Evolutionary conservation across 2,329 filamentous ascomycete species (phyloP).

Genomic region (Akanthomyces uredinophilus): DNA sequence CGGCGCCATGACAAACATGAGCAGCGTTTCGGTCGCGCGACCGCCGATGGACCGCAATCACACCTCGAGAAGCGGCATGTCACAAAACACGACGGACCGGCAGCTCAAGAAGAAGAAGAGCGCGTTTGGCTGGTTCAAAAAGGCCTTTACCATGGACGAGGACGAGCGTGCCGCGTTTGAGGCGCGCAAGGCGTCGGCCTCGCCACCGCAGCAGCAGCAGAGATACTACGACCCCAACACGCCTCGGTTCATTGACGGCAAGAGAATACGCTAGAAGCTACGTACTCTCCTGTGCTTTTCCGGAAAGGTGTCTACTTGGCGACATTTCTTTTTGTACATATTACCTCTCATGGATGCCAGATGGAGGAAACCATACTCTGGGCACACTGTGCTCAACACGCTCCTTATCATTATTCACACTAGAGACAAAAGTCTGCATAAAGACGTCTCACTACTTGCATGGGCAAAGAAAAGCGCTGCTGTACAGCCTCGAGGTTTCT

Average conservation of each 20-base stretch:
- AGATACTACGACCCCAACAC: conserved; percentile 47
- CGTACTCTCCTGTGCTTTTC: neutral
- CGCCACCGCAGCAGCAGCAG: conserved; percentile 26
- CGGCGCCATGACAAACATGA: conserved; percentile 53
- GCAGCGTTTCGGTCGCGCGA: conserved; percentile 46
- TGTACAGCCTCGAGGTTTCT: neutral
- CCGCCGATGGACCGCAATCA: conserved; percentile 31
- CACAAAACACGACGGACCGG: conserved; percentile 29
- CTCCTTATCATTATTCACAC: neutral
- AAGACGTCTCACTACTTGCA: neutral
- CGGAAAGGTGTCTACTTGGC: neutral
- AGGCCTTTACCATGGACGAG: conserved; percentile 61
- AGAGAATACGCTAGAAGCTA: conserved; percentile 34
- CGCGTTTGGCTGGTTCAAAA: conserved; percentile 64
- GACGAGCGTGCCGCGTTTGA: conserved; percentile 58
- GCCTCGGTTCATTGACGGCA: conserved; percentile 53
- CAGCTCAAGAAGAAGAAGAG: conserved; percentile 59
- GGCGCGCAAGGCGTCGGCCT: conserved; percentile 41
- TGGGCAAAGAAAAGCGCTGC: neutral
- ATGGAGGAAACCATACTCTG: too few relatives aligned
- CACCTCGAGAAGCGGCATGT: conserved; percentile 22
- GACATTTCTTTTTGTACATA: conserved; percentile 1
- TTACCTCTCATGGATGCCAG: neutral
- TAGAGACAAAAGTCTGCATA: neutral
- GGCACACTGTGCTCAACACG: too few relatives aligned